Conservation (phyloP, 2,329 filamentous ascomycete species). For the Coniochaeta ligniaria region DNA sequence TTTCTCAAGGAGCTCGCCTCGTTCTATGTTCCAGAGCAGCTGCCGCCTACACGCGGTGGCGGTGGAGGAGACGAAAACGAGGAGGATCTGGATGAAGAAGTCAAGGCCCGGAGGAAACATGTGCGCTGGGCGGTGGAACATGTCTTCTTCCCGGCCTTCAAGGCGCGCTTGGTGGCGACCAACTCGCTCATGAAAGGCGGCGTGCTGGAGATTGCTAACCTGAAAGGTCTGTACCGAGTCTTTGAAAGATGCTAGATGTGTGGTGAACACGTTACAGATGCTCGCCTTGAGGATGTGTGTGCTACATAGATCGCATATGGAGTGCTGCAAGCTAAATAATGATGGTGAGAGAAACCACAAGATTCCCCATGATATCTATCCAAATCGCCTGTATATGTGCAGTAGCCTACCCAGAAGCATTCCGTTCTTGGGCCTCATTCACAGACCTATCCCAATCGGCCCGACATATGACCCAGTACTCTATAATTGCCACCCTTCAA, state of each 20-base stretch:
- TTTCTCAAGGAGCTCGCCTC: slow-evolving; percentile 82
- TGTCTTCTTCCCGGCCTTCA: slow-evolving; percentile 84
- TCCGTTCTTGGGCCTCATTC: neutral
- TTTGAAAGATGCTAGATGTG: slow-evolving; percentile 75
- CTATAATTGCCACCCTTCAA: neutral
- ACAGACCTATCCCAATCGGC: slow-evolving; percentile 2
- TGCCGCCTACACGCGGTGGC: slow-evolving; percentile 45
- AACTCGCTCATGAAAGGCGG: slow-evolving; percentile 64
- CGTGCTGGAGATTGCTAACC: slow-evolving; percentile 79
- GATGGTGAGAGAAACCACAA: neutral
- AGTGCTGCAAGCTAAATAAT: neutral
- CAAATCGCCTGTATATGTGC: neutral
- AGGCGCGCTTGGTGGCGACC: slow-evolving; percentile 75
- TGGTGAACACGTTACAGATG: neutral
- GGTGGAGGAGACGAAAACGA: slow-evolving; percentile 24
- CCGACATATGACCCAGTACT: slow-evolving; percentile 1
- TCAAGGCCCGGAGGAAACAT: slow-evolving; percentile 56
- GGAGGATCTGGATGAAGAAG: slow-evolving; percentile 36
- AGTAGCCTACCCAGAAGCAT: neutral
- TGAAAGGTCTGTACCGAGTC: slow-evolving; percentile 88
- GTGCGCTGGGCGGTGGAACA: slow-evolving; percentile 75
- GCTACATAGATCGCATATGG: neutral
- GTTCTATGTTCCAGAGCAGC: slow-evolving; percentile 83
- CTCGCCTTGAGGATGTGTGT: neutral
- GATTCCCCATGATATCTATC: neutral